Conservation (phyloP, 352 stramenopile genomes). For the Phytophthora citrophthora region DNA sequence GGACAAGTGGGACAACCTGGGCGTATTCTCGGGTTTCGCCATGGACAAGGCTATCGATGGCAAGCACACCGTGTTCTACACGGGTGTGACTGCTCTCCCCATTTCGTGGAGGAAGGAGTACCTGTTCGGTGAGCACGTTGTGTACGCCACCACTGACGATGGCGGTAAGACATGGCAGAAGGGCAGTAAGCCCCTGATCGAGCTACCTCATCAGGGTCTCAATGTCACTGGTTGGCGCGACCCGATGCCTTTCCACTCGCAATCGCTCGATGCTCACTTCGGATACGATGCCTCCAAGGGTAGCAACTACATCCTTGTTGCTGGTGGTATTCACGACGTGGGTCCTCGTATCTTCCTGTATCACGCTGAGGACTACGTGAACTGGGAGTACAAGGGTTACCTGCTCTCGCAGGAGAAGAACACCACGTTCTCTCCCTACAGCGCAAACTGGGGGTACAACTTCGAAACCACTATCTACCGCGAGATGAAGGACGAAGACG, state of each 20-base stretch:
- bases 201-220: conserved; percentile 49
- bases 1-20: conserved; percentile 69
- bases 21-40: conserved; percentile 76
- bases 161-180: conserved; percentile 73
- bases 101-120: conserved; percentile 61
- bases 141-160: conserved; percentile 69
- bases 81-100: conserved; percentile 50
- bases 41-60: conserved; percentile 61
- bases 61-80: conserved; percentile 79
- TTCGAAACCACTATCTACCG: conserved; percentile 74
- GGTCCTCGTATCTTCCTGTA: conserved; percentile 73
- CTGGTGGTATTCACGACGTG: conserved; percentile 56
- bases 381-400: conserved; percentile 73
- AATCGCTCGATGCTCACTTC: conserved; percentile 52
- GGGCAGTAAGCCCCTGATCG: conserved; percentile 51
- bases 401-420: conserved; percentile 65
- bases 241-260: conserved; percentile 64
- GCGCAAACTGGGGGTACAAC: conserved; percentile 65
- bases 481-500: conserved; percentile 62
- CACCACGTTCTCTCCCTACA: conserved; percentile 66
- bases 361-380: conserved; percentile 61
- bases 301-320: conserved; percentile 67
- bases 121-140: conserved; percentile 68
- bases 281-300: conserved; percentile 21
- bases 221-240: conserved; percentile 75